Evolutionary conservation across 306 rosid genomes (phyloP).

Genomic region (Glycine tomentella): DNA sequence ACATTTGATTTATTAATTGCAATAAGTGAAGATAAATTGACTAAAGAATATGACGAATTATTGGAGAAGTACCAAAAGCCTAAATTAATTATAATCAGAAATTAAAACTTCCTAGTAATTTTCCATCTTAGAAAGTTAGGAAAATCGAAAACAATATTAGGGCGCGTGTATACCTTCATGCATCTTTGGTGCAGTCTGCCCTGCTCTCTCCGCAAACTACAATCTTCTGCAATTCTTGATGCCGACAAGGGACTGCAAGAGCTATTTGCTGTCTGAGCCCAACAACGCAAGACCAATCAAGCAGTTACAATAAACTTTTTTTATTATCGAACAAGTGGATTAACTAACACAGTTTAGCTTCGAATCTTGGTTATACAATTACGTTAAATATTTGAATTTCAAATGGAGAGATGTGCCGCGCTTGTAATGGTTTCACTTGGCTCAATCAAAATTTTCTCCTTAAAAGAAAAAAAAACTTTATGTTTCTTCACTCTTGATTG

Average conservation of each 20-base stretch:
- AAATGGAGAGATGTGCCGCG: too few relatives aligned
- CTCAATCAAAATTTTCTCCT: too few relatives aligned
- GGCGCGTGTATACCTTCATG: not conserved
- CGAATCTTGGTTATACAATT: too few relatives aligned
- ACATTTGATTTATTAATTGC: not conserved
- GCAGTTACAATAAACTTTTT: not conserved
- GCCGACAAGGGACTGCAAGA: conserved; percentile 60
- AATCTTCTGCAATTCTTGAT: conserved; percentile 56
- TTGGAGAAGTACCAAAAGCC: not conserved
- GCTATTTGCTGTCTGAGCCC: conserved; percentile 60
- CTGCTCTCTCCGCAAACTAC: conserved; percentile 36
- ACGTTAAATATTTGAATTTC: too few relatives aligned
- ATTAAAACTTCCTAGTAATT: not conserved
- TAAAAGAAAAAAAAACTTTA: not conserved
- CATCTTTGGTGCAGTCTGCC: not conserved
- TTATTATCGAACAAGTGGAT: too few relatives aligned
- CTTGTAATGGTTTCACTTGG: too few relatives aligned
- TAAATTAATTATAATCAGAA: not conserved
- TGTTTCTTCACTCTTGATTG: conserved; percentile 55
- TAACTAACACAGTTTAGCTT: too few relatives aligned
- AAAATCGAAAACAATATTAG: too few relatives aligned
- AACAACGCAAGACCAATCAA: conserved; percentile 59
- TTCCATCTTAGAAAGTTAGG: too few relatives aligned
- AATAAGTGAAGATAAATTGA: too few relatives aligned
- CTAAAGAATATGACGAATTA: too few relatives aligned